Percentiles rank a stretch among this genome's conserved stretches.
phyloP scores from a whole-genome alignment of 1,284 basidiomycete species.

The Tilletia horrida region DNA sequence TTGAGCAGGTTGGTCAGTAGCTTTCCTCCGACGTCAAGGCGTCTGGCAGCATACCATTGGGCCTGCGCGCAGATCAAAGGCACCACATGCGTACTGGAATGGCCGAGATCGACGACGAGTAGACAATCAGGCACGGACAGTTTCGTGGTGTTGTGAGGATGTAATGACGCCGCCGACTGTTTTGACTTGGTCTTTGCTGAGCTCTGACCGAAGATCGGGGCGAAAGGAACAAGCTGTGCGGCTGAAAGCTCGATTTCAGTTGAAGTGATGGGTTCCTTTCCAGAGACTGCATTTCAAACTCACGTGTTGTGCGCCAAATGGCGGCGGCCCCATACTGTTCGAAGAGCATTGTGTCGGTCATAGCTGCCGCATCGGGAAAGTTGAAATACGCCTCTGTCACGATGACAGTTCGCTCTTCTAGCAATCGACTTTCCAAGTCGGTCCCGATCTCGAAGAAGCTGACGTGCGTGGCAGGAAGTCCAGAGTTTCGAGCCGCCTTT shows the following conservation, averaged over 20 bases:
- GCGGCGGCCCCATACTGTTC: constrained; percentile 91
- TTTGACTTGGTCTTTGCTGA: neutral
- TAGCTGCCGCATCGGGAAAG: constrained; percentile 80
- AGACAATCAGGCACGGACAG: constrained; percentile 67
- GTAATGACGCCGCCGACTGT: neutral
- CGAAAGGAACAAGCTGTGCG: constrained; percentile 1
- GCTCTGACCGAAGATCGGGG: neutral
- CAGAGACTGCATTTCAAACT: neutral
- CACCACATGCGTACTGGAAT: constrained; percentile 85
- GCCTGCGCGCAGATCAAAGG: constrained; percentile 75
- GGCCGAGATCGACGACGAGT: constrained; percentile 81
- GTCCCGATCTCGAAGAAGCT: constrained; percentile 13
- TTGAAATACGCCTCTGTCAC: constrained; percentile 93
- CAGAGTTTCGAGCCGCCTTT: neutral
- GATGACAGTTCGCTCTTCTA: constrained; percentile 55
- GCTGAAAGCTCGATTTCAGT: neutral
- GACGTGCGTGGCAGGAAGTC: neutral
- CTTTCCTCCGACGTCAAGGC: constrained; percentile 89
- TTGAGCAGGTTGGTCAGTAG: constrained; percentile 90
- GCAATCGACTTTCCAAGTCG: constrained; percentile 20
- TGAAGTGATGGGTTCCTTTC: neutral
- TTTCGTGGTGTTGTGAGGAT: neutral
- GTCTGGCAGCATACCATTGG: constrained; percentile 57
- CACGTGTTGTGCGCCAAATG: constrained; percentile 62
- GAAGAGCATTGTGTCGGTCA: constrained; percentile 89